Evolutionary conservation across 192 early-diverging fungal species (phyloP).

Genomic region (Coemansia sp.): DNA sequence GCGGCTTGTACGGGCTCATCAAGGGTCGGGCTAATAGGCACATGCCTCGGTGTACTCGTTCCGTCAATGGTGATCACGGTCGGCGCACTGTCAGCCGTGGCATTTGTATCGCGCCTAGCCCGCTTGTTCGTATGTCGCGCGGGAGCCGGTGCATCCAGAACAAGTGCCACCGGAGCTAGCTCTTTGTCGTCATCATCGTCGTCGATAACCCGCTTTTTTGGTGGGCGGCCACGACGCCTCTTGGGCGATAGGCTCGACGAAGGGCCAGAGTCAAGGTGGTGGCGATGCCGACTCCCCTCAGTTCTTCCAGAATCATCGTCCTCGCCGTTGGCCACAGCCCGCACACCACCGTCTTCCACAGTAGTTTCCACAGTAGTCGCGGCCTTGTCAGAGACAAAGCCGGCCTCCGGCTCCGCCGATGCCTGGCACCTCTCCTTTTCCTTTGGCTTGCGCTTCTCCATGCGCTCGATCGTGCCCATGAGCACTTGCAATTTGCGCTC

Average conservation of each 20-base stretch:
- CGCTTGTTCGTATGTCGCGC: neutral
- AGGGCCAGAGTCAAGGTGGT: neutral
- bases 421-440: slow-evolving; percentile 27
- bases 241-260: slow-evolving; percentile 19
- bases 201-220: slow-evolving; percentile 25
- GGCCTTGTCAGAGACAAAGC: neutral
- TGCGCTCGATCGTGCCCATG: slow-evolving; percentile 59
- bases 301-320: neutral
- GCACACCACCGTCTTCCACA: neutral
- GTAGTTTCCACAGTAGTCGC: no score
- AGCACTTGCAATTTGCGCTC: slow-evolving; percentile 68
- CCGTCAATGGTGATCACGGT: slow-evolving; percentile 18
- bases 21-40: neutral
- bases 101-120: neutral
- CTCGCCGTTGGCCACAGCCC: neutral
- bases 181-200: slow-evolving; percentile 28
- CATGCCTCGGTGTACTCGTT: slow-evolving; percentile 7
- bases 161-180: neutral
- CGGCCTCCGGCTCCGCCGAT: slow-evolving; percentile 11
- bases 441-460: slow-evolving; percentile 59
- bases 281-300: neutral
- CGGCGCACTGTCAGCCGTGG: neutral
- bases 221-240: slow-evolving; percentile 10
- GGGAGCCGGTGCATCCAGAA: neutral
- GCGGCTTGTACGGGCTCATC: slow-evolving; percentile 2